Percentiles rank a stretch among this genome's conserved stretches.
Evolutionary conservation across 371 early-diverging fungal genomes (phyloP).

Genomic region (Syncephalastrum monosporum): DNA sequence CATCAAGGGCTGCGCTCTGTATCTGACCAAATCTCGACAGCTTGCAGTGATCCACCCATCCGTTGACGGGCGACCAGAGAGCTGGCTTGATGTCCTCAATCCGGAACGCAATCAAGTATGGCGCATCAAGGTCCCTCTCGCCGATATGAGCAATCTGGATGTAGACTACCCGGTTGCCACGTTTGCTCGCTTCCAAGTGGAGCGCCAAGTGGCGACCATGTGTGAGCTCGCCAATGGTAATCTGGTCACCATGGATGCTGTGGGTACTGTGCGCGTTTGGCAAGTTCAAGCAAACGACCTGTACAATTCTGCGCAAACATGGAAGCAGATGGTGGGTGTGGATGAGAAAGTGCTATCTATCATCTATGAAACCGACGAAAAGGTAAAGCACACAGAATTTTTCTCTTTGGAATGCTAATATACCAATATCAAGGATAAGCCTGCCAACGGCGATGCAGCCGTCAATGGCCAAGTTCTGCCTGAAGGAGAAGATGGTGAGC

Average conservation of each 20-base stretch:
- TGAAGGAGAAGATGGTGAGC: slow-evolving; percentile 28
- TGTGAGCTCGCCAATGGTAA: slow-evolving; percentile 66
- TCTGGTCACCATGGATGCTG: slow-evolving; percentile 66
- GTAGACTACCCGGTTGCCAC: slow-evolving; percentile 41
- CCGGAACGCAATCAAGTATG: slow-evolving; percentile 54
- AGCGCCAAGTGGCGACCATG: slow-evolving; percentile 55
- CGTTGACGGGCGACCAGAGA: slow-evolving; percentile 60
- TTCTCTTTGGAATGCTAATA: neutral
- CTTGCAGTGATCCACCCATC: slow-evolving; percentile 59
- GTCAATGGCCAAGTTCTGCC: slow-evolving; percentile 39
- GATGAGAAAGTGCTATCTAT: slow-evolving; percentile 64
- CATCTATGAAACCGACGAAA: slow-evolving; percentile 62
- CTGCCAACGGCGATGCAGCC: slow-evolving; percentile 27
- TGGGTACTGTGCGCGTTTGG: slow-evolving; percentile 69
- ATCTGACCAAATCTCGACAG: slow-evolving; percentile 52
- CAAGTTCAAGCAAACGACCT: slow-evolving; percentile 61
- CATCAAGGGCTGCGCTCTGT: slow-evolving; percentile 46
- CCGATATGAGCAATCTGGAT: slow-evolving; percentile 43
- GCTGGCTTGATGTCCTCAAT: slow-evolving; percentile 63
- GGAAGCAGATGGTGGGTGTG: slow-evolving; percentile 77
- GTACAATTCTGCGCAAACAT: slow-evolving; percentile 62
- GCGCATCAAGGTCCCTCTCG: slow-evolving; percentile 62
- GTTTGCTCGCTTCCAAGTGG: slow-evolving; percentile 51
- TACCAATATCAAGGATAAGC: no score
- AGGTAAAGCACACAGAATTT: neutral